Base-by-base conservation (phyloP, 768 basidiomycete species). In the Pleurotus tuoliensis region DNA sequence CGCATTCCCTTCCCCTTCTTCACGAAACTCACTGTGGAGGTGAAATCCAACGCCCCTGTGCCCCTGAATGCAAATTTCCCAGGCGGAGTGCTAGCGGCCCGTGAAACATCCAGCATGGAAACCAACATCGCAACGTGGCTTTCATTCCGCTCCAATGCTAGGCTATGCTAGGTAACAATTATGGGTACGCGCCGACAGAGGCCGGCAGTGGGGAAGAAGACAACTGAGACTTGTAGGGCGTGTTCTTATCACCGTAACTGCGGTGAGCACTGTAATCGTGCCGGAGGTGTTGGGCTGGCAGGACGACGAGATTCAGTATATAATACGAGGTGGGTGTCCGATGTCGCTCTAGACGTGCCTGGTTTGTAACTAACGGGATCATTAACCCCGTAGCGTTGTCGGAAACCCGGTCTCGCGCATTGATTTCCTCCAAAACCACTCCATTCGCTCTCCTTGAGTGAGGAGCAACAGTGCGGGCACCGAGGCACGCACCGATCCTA, bases 51-150 rank as follows among this genome's bases (percentile, higher is more conserved):
- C 2, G 30, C 8, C 30, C 30, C 30, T 1, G 9, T 30, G 8
- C 30, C 30, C 48, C 27, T 50, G 48, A 37, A 50, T 25, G 1
- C 8, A 6, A 22, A 11, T 50, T 38, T 50, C 48, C 48, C 48
- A 34, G 48, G 25, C 46, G 25, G 46, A 25, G 46, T 47, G 11
- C 30, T 3, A 0, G 30, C 30, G 30, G 30, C 30, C 30, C 30
- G 30, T 34, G 30, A 34, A 34, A 11, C 3, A 9, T 34, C 30
- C 30, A 34, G 30, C 30, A 34, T 34, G 30, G 30, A 34, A 34
- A 34, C 34, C 48, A 30, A 9, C 34, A 50, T 50, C 16, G 16
- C 48, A 50, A 50, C 48, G 48, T 50, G 48, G 48, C 48, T 38
- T 50, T 50, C 13, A 50, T 50, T 30, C 30, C n/a, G n/a, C n/a